Evolutionary conservation across 805 yeast genomes (phyloP), one percentile per base, ranked within the genome.

Genomic region (Zygoascus flipseniorum): DNA sequence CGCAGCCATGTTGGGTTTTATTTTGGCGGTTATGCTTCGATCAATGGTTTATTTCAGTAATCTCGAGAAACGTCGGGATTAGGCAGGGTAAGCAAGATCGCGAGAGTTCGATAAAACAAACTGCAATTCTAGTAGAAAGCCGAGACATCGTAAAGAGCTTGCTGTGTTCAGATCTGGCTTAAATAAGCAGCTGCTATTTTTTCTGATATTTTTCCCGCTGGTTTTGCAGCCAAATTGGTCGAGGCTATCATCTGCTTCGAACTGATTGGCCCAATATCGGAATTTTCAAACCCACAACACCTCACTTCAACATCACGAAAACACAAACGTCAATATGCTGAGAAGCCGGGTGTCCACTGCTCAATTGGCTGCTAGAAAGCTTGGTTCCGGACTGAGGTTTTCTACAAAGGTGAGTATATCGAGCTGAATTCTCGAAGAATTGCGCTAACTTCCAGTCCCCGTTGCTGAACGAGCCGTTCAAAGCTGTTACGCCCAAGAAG

Each of bases 401-500:
- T 42, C 44, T 5, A 42, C 26, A 42, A 42, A 10, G 4, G 44
- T 42, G 16, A 42, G 44, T 42, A 23, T 4, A 23, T 3, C 28
- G 6, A 23, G 28, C 16, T 35, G 39, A 35, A 8, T 35, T 4
- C 28, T 23, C 28, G 28, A 23, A 23, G 28, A 23, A 23, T 16
- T 14, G 42, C 18, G 42, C 44, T 42, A 42, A 42, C 44, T 19
- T 2, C 13, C 43, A 19, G 42, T 31, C 41, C 3, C 50, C 39
- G 19, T 8, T 31, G 11, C 43, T n/a, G 28, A n/a, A n/a, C 28
- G 39, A 28, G 10, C 43, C 43, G 14, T 11, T 26, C 45, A 42
- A 42, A 11, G 26, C 20, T 18, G 20, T 42, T 32, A 5, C 41
- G 4, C 41, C 23, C 20, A 51, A 51, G 16, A 62, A 61, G 56